Percentiles rank a stretch among this genome's conserved stretches.
phyloP scores from a whole-genome alignment of 768 basidiomycete species.

The Amanita exitialis region DNA sequence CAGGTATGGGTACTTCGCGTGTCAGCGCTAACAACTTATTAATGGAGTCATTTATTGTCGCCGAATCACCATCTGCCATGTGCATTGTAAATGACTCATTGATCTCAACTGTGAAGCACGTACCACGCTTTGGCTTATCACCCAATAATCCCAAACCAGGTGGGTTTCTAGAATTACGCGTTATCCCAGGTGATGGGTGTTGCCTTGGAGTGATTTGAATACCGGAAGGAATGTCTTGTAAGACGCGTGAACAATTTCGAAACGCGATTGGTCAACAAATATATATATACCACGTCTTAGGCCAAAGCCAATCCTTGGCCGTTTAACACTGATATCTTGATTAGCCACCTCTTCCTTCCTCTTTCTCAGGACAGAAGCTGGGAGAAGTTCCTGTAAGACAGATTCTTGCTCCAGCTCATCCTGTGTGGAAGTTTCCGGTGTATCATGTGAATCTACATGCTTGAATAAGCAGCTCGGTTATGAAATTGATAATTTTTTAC shows the following conservation, averaged over 20 bases:
- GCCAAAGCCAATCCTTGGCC: background rate
- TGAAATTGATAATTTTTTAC: background rate
- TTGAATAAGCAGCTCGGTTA: background rate
- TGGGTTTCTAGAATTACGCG: background rate
- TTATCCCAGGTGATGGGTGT: background rate
- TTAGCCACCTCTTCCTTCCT: background rate
- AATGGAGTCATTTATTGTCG: background rate
- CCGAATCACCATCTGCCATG: background rate
- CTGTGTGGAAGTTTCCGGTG: background rate
- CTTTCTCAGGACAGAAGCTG: background rate
- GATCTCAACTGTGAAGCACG: background rate
- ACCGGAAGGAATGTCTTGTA: background rate
- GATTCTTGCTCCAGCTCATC: slow-evolving; percentile 1
- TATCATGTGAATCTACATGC: background rate
- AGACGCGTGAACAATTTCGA: background rate
- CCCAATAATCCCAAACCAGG: background rate
- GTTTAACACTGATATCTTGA: background rate
- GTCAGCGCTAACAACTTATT: background rate
- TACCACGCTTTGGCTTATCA: background rate
- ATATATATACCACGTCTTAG: background rate
- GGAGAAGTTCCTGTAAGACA: background rate
- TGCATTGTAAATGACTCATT: background rate
- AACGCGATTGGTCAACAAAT: background rate
- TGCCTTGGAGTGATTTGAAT: background rate
- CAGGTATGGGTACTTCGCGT: background rate